Conservation (phyloP, 441 rosid genomes). For the Pelargonium fulgidum region DNA sequence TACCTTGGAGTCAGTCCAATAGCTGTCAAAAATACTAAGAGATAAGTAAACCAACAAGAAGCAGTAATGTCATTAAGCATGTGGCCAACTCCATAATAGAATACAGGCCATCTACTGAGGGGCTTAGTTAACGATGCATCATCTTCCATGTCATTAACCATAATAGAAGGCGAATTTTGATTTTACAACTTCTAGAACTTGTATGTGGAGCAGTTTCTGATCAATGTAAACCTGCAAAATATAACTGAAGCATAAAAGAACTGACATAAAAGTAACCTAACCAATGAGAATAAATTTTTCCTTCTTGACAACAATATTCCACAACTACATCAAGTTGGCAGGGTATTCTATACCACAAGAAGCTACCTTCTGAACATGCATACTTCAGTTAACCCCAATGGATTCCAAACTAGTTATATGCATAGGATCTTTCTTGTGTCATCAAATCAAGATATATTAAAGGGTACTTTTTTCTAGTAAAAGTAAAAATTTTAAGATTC, state of each 20-base stretch:
- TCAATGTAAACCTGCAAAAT: constrained; percentile 16
- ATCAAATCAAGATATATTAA: no score
- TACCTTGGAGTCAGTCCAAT: constrained; percentile 83
- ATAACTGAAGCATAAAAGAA: background rate
- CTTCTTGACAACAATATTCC: no score
- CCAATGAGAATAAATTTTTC: background rate
- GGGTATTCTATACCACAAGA: no score
- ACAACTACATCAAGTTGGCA: no score
- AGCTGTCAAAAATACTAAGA: constrained; percentile 70
- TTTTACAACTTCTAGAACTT: constrained; percentile 6
- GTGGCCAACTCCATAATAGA: constrained; percentile 85
- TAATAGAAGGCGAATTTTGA: constrained; percentile 17
- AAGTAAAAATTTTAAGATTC: no score
- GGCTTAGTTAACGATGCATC: constrained; percentile 41
- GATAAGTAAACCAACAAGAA: constrained; percentile 97
- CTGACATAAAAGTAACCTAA: background rate
- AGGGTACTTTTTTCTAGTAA: no score
- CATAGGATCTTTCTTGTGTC: no score
- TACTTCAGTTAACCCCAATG: no score
- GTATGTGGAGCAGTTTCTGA: constrained; percentile 6
- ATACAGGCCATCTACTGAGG: constrained; percentile 59
- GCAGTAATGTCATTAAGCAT: constrained; percentile 96
- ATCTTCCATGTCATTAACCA: constrained; percentile 40
- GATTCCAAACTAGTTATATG: no score
- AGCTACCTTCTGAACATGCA: no score